Conservation (phyloP, 352 stramenopile species). For the Saprolegnia diclina region DNA sequence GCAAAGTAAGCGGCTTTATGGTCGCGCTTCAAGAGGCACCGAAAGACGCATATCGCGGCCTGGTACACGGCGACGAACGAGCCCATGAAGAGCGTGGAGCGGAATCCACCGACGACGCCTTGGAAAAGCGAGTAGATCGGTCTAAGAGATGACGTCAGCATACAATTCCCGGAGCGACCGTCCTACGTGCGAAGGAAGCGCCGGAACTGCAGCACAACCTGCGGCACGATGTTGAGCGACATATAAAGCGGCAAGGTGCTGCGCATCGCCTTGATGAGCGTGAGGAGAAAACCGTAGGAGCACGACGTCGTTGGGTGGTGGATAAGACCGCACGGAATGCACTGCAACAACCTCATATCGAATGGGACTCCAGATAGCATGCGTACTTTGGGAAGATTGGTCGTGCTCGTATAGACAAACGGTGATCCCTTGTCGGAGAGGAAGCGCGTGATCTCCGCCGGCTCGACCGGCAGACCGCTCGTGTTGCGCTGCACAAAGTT, state of each 20-base stretch:
- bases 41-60: conserved; percentile 55
- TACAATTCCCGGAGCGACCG: not conserved
- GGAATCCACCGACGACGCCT: conserved; percentile 56
- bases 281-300: conserved; percentile 39
- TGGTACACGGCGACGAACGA: conserved; percentile 72
- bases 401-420: not conserved
- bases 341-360: conserved; percentile 12
- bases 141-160: conserved; percentile 2
- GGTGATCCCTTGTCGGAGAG: conserved; percentile 11
- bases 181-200: conserved; percentile 49
- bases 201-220: conserved; percentile 76
- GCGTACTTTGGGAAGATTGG: conserved; percentile 11
- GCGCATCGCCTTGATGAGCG: conserved; percentile 53
- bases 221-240: conserved; percentile 79
- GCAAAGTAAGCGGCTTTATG: conserved; percentile 76
- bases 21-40: conserved; percentile 46
- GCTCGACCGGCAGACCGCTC: conserved; percentile 41
- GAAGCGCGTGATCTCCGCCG: conserved; percentile 22
- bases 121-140: conserved; percentile 48
- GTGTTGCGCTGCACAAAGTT: conserved; percentile 60
- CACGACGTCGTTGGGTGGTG: conserved; percentile 53
- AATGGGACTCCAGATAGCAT: not conserved
- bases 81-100: conserved; percentile 70
- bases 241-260: conserved; percentile 77
- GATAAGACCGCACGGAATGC: conserved; percentile 56